Evolutionary conservation across 768 basidiomycete species (phyloP).

Genomic region (Dictyophora rubrovolvata): DNA sequence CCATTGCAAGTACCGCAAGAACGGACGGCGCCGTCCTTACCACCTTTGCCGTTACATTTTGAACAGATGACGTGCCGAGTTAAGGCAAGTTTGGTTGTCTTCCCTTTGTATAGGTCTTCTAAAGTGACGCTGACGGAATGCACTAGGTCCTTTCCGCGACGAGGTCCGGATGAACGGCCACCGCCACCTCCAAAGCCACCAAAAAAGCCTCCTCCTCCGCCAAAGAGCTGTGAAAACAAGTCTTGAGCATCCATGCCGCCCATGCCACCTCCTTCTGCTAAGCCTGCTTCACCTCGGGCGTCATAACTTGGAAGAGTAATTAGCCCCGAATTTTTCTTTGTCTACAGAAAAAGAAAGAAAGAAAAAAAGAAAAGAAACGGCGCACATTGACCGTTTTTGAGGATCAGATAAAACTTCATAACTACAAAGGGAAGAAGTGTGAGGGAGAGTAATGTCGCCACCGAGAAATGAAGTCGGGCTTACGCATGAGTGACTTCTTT

Average conservation of each 20-base stretch:
- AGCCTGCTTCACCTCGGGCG: conserved; percentile 83
- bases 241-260: conserved; percentile 97
- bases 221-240: conserved; percentile 94
- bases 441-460: too few species aligned
- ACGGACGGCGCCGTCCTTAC: conserved; percentile 92
- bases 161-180: conserved; percentile 50
- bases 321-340: neutral
- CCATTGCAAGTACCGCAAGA: conserved; percentile 71
- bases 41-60: conserved; percentile 93
- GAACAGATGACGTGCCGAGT: conserved; percentile 90
- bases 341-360: neutral
- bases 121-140: conserved; percentile 95
- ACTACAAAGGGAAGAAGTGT: conserved; percentile 28
- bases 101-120: conserved; percentile 98
- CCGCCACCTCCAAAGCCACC: conserved; percentile 67
- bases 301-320: conserved; percentile 45
- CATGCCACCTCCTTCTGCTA: conserved; percentile 79
- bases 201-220: conserved; percentile 36
- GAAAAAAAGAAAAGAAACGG: neutral
- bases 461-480: conserved; percentile 22
- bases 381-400: conserved; percentile 53
- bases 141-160: conserved; percentile 96
- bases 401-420: conserved; percentile 91
- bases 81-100: conserved; percentile 94
- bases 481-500: conserved; percentile 96